A percentile compares a stretch with the other conserved stretches of the same genome.
Conservation (phyloP, 495 filamentous ascomycete genomes). For the Chaetomidium leptoderma region DNA sequence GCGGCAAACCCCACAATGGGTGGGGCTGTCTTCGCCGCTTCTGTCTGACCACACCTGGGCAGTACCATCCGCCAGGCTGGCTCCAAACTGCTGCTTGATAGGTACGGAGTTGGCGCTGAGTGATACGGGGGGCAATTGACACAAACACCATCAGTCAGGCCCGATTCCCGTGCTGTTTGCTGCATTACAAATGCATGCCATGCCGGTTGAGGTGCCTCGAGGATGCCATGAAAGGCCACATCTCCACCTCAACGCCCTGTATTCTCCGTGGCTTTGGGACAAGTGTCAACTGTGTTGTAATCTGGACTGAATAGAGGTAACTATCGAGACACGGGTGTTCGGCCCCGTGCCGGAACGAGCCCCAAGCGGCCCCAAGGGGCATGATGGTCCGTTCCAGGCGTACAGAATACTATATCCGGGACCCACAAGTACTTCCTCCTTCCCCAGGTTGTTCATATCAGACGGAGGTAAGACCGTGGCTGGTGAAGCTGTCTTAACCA, state of each 20-base stretch:
- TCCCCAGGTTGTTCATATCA: background rate
- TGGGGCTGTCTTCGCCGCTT: background rate
- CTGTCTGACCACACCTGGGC: too few relatives aligned
- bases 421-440: background rate
- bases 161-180: background rate
- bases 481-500: too few relatives aligned
- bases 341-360: slow-evolving; percentile 13
- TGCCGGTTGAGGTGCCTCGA: too few relatives aligned
- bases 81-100: background rate
- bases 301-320: too few relatives aligned
- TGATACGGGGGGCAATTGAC: background rate
- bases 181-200: background rate
- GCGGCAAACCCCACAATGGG: background rate
- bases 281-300: background rate
- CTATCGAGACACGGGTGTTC: too few relatives aligned
- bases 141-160: background rate
- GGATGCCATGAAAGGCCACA: slow-evolving; percentile 1
- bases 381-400: slow-evolving; percentile 12
- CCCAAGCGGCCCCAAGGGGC: slow-evolving; percentile 9
- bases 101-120: too few relatives aligned
- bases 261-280: background rate
- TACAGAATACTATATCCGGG: slow-evolving; percentile 2
- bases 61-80: background rate
- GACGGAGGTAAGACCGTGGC: background rate
- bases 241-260: background rate